These are phyloP conservation scores for Penicillium hordei DNA, from an alignment of 2,329 filamentous ascomycete species.

Conservation along the genomic window DNA sequence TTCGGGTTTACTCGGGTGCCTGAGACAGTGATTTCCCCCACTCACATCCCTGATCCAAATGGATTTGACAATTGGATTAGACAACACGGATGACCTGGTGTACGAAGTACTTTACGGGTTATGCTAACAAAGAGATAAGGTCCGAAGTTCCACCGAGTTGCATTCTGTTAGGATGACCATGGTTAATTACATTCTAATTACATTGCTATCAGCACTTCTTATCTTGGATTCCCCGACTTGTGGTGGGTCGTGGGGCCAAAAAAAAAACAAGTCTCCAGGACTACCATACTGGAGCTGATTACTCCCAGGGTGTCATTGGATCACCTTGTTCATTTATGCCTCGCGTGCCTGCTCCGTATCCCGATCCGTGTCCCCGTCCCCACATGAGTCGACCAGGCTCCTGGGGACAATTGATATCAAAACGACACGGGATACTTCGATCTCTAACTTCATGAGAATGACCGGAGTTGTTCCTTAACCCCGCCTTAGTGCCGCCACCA, in stretches of 20 bases:
- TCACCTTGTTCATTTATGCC: neutral
- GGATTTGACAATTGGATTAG: conserved; percentile 4
- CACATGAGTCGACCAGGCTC: neutral
- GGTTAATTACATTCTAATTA: conserved; percentile 27
- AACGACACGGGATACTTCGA: neutral
- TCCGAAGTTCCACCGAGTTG: conserved; percentile 12
- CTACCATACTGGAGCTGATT: neutral
- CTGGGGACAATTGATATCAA: neutral
- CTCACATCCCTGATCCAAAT: neutral
- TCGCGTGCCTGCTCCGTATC: neutral
- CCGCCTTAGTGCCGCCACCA: neutral
- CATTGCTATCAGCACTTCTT: conserved; percentile 30
- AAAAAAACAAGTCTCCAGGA: neutral
- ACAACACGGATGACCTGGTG: neutral
- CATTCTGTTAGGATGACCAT: conserved; percentile 25
- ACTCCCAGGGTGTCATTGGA: neutral
- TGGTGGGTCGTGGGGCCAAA: conserved; percentile 17
- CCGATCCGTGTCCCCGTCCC: neutral
- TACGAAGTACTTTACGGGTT: neutral
- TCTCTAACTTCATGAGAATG: neutral
- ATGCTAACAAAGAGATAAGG: conserved; percentile 15
- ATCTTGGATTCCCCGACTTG: conserved; percentile 18
- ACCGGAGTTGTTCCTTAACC: neutral
- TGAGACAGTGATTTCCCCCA: neutral
- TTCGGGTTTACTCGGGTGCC: conserved; percentile 9